These are phyloP conservation scores for Bipolaris gigantea DNA, from an alignment of 2,329 filamentous ascomycete genomes.

Conservation along the genomic window DNA sequence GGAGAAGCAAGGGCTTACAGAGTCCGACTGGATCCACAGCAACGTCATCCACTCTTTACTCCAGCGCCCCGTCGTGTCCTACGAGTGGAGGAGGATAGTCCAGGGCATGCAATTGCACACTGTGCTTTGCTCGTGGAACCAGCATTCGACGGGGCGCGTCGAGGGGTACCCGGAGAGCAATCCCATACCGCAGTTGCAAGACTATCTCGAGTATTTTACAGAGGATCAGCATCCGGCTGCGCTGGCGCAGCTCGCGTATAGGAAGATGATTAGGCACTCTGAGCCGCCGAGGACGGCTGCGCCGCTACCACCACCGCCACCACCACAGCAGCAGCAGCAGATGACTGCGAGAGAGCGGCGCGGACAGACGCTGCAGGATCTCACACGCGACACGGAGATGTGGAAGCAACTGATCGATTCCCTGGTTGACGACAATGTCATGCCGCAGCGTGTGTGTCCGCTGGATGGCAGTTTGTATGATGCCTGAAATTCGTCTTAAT, in stretches of 20 bases:
- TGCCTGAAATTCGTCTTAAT: background rate
- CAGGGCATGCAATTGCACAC: conserved; percentile 18
- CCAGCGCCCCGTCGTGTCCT: conserved; percentile 61
- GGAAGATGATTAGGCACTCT: conserved; percentile 16
- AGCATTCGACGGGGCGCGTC: conserved; percentile 27
- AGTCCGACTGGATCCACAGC: conserved; percentile 67
- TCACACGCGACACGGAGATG: background rate
- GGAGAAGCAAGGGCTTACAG: conserved; percentile 55
- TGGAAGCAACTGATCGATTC: conserved; percentile 1
- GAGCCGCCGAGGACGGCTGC: conserved; percentile 4
- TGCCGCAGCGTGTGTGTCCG: background rate
- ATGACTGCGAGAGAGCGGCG: conserved; percentile 20
- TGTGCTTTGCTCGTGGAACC: conserved; percentile 28
- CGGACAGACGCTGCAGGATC: background rate
- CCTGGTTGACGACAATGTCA: background rate
- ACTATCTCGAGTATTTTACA: conserved; percentile 34
- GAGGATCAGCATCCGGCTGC: conserved; percentile 17
- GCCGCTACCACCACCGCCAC: conserved; percentile 7
- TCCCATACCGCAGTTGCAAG: conserved; percentile 27
- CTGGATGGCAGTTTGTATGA: background rate
- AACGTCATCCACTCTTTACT: conserved; percentile 66
- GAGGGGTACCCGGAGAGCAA: conserved; percentile 36
- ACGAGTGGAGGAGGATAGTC: conserved; percentile 54
- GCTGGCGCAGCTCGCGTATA: conserved; percentile 29
- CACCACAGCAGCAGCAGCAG: too few relatives aligned